phyloP scores from a whole-genome alignment of 495 filamentous ascomycete species.

The Aspergillus steynii region DNA sequence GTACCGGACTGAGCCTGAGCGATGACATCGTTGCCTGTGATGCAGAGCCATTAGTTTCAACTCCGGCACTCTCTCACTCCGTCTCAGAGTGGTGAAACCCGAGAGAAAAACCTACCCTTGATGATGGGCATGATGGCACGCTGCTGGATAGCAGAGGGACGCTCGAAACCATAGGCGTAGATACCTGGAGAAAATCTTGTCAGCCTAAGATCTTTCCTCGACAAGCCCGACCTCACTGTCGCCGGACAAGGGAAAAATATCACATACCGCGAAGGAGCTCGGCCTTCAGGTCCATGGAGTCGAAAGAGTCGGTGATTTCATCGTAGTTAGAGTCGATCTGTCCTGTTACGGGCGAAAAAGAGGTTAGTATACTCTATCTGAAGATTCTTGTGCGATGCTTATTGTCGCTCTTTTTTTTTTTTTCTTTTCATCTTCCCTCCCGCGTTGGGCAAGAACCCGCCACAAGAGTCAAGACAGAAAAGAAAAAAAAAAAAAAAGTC shows the following conservation, averaged over 20 bases:
- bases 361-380: slow-evolving; percentile 23
- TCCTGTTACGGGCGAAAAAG: slow-evolving; percentile 52
- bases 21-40: slow-evolving; percentile 91
- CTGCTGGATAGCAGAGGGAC: slow-evolving; percentile 98
- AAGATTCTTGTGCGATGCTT: slow-evolving; percentile 2
- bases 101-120: slow-evolving; percentile 72
- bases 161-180: slow-evolving; percentile 99
- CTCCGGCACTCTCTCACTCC: slow-evolving; percentile 27
- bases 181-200: slow-evolving; percentile 62
- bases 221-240: slow-evolving; percentile 4
- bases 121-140: slow-evolving; percentile 99
- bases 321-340: slow-evolving; percentile 99
- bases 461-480: slow-evolving; percentile 10
- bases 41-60: slow-evolving; percentile 17
- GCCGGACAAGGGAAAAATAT: slow-evolving; percentile 11
- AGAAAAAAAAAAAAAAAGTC: slow-evolving; percentile 21
- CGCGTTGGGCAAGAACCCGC: slow-evolving; percentile 25
- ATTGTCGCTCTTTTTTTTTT: slow-evolving; percentile 3
- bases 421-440: slow-evolving; percentile 10
- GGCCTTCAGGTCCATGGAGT: slow-evolving; percentile 92
- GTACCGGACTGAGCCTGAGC: slow-evolving; percentile 99
- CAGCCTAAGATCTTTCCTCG: slow-evolving; percentile 8
- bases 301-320: slow-evolving; percentile 98
- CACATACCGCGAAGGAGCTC: slow-evolving; percentile 94
- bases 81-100: background rate